phyloP scores from a whole-genome alignment of 2,329 filamentous ascomycete genomes.

The Seiridium unicorne region DNA sequence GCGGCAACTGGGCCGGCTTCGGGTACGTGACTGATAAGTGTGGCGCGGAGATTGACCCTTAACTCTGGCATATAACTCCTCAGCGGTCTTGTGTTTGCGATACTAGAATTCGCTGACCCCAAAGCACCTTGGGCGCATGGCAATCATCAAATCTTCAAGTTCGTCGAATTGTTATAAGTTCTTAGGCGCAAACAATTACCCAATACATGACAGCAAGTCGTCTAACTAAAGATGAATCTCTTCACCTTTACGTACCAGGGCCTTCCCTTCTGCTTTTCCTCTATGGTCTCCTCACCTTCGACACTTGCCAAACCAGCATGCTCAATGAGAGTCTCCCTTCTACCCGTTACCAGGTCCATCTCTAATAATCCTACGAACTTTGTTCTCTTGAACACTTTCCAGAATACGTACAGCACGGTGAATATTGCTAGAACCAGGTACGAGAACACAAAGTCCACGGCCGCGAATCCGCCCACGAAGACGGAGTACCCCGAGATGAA shows the following conservation, averaged over 20 bases:
- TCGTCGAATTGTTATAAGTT: too few relatives aligned
- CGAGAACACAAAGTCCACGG: constrained; percentile 24
- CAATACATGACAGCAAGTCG: too few relatives aligned
- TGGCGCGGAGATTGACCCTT: too few relatives aligned
- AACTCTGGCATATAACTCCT: too few relatives aligned
- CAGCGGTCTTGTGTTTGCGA: too few relatives aligned
- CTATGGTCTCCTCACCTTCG: not conserved
- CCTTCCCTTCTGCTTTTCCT: not conserved
- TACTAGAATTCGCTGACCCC: too few relatives aligned
- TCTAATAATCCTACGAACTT: constrained; percentile 17
- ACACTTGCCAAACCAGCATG: not conserved
- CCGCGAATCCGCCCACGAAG: constrained; percentile 22
- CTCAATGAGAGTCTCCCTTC: constrained; percentile 11
- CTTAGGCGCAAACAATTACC: too few relatives aligned
- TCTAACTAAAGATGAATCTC: constrained; percentile 14
- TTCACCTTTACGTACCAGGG: constrained; percentile 17
- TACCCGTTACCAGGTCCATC: constrained; percentile 22
- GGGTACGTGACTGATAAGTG: too few relatives aligned
- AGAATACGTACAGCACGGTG: constrained; percentile 20
- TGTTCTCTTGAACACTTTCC: constrained; percentile 25
- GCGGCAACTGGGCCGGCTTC: too few relatives aligned
- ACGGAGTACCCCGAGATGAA: constrained; percentile 27
- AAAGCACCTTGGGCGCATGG: too few relatives aligned
- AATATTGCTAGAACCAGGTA: constrained; percentile 26
- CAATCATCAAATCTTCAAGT: too few relatives aligned